Percentiles rank a stretch among this genome's conserved stretches.
phyloP scores from a whole-genome alignment of 2,329 filamentous ascomycete genomes.

The Arthroderma uncinatum region DNA sequence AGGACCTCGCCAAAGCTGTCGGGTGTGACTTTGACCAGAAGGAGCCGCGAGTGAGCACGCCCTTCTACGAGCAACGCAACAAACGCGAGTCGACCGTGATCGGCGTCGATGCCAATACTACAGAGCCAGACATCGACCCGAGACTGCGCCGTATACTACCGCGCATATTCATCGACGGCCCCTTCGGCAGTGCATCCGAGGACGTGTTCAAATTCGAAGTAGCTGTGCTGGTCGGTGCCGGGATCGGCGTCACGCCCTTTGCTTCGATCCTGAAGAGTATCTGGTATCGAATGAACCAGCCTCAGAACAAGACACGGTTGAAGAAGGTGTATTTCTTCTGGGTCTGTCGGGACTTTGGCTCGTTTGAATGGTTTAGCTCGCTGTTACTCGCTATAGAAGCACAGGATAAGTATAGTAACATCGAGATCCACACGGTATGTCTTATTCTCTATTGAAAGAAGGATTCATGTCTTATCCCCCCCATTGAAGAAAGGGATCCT shows the following conservation, averaged over 20 bases:
- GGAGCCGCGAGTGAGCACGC: conserved; percentile 3
- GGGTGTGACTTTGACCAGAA: conserved; percentile 58
- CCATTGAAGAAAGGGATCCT: neutral
- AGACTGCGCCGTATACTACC: conserved; percentile 63
- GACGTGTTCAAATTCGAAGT: conserved; percentile 60
- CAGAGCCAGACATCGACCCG: conserved; percentile 49
- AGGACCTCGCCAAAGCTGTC: conserved; percentile 54
- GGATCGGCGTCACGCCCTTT: conserved; percentile 44
- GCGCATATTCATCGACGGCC: conserved; percentile 70
- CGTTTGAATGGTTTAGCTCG: conserved; percentile 82
- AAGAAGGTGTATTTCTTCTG: conserved; percentile 89
- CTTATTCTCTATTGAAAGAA: neutral
- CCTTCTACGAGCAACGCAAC: conserved; percentile 12
- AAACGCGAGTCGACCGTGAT: conserved; percentile 53
- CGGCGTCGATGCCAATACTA: conserved; percentile 50
- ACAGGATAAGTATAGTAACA: conserved; percentile 70
- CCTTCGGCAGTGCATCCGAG: conserved; percentile 75
- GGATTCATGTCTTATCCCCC: neutral
- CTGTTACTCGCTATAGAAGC: conserved; percentile 74
- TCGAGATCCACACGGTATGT: conserved; percentile 59
- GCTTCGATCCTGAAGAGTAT: conserved; percentile 61
- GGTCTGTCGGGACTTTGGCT: conserved; percentile 79
- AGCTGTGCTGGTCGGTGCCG: conserved; percentile 40
- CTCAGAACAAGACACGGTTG: conserved; percentile 64
- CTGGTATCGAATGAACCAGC: conserved; percentile 88